Base-by-base conservation (phyloP, 2,329 filamentous ascomycete species). In the Ascochyta koolunga region DNA sequence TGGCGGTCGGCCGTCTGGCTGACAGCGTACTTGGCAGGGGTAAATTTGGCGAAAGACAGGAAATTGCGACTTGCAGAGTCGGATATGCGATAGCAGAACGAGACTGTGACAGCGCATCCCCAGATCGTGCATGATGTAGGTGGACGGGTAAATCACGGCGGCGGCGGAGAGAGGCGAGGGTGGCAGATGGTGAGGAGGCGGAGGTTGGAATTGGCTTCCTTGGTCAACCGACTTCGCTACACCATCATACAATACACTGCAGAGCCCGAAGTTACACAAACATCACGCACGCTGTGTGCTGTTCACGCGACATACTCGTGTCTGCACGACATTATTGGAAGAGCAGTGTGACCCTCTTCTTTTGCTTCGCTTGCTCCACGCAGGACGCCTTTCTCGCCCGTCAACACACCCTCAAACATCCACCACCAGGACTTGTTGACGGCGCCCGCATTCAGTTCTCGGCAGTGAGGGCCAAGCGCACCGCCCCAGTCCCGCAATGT, bases 11-110 rank as follows among this genome's bases (percentile, higher is more conserved):
- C 37, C 18, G 13, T 15, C 27, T 25, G 27, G 41, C 50, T 50
- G 40, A 47, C 44, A 50, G 25, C n/a, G 19, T 27, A 15, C 54
- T 59, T 50, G 53, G 57, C 57, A 56, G 53, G 53, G 53, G 57
- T 18, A 48, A 11, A 42, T 54, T 1, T 15, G 10, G 11, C 11
- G 10, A 19, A 42, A 18, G 40, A 29, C 44, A 46, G 29, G 33
- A 38, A 10, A 54, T 47, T 44, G 38, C 38, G 31, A 24, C 39
- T 32, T 32, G 29, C 36, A 10, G 35, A 27, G 18, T 33, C n/a
- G 21, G 27, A 43, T 43, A 16, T 27, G 10, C 35, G 29, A 21
- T 29, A 48, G 43, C 35, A 11, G 16, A 35, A 39, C 16, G 33
- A n/a, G 27, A 54, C 21, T 29, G 9, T 21, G 18, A 18, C 35